Percentiles rank a stretch among this genome's conserved stretches.
Conservation (phyloP, 2,329 filamentous ascomycete genomes). For the Exophiala lecanii-corni region DNA sequence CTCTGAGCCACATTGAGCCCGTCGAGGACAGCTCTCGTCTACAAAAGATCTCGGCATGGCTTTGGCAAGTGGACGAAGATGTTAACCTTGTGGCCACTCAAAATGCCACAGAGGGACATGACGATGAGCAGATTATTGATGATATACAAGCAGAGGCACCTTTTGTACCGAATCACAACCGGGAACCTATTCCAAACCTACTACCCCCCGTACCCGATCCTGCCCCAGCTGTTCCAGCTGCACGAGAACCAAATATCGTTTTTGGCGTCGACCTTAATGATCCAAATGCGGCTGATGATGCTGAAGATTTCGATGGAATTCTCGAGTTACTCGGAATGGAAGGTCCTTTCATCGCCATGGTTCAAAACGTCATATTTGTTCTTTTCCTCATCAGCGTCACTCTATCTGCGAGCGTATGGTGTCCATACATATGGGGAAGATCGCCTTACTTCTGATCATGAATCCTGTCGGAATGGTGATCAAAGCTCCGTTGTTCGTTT, state of each 20-base stretch:
- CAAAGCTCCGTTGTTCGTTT: constrained; percentile 65
- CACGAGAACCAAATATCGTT: constrained; percentile 55
- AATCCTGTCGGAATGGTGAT: constrained; percentile 66
- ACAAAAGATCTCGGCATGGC: constrained; percentile 37
- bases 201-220: constrained; percentile 6
- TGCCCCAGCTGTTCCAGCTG: neutral
- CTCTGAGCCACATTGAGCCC: neutral
- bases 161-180: constrained; percentile 51
- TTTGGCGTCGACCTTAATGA: constrained; percentile 65
- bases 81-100: constrained; percentile 32
- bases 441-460: constrained; percentile 72
- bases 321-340: constrained; percentile 96
- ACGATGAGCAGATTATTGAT: constrained; percentile 58
- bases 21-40: constrained; percentile 1
- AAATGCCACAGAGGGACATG: constrained; percentile 18
- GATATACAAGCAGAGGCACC: constrained; percentile 57
- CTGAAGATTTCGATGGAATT: constrained; percentile 92
- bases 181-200: constrained; percentile 14
- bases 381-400: constrained; percentile 83
- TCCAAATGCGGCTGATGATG: constrained; percentile 57
- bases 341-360: constrained; percentile 78
- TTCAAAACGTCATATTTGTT: constrained; percentile 95
- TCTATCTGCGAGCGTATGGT: constrained; percentile 77
- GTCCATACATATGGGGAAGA: constrained; percentile 91
- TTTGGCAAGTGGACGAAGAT: constrained; percentile 44